Evolutionary conservation across 805 yeast genomes (phyloP).

Genomic region (Candida sithepensis): DNA sequence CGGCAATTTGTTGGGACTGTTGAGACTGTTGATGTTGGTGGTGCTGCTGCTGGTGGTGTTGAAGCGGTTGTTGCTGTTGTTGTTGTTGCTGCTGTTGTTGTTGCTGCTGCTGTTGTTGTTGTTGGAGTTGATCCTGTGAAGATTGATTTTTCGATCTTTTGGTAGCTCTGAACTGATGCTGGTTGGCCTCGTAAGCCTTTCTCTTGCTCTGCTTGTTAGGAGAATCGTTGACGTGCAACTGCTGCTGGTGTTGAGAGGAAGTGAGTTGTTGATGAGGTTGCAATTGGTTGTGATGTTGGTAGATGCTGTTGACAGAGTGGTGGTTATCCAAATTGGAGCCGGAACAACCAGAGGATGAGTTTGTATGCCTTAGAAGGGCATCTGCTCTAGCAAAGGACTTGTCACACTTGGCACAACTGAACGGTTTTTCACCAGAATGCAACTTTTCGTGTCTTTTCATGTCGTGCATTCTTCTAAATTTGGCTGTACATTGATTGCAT

Average conservation of each 20-base stretch:
- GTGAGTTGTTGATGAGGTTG: not conserved
- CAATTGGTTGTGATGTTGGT: not conserved
- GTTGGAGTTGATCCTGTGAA: not conserved
- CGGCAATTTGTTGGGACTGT: constrained; percentile 4
- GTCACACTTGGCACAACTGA: constrained; percentile 55
- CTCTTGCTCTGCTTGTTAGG: not conserved
- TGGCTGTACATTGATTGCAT: constrained; percentile 57
- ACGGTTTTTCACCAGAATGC: constrained; percentile 76
- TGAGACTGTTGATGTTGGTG: not conserved
- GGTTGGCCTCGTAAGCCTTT: not conserved
- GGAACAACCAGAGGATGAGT: constrained; percentile 33
- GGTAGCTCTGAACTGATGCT: not conserved
- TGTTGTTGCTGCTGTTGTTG: not conserved
- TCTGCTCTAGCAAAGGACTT: constrained; percentile 71
- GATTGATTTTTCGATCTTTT: not conserved
- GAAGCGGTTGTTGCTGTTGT: not conserved
- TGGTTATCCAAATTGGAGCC: constrained; percentile 1
- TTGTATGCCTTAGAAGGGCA: constrained; percentile 66
- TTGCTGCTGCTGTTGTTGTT: not conserved
- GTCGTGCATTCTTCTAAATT: constrained; percentile 72
- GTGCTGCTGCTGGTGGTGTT: not conserved
- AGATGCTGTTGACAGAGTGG: not conserved
- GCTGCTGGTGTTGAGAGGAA: not conserved
- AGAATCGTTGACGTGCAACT: not conserved
- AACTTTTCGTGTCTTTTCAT: constrained; percentile 70